Base-by-base conservation (phyloP, 768 basidiomycete species). In the Leucosporidium yakuticum region DNA sequence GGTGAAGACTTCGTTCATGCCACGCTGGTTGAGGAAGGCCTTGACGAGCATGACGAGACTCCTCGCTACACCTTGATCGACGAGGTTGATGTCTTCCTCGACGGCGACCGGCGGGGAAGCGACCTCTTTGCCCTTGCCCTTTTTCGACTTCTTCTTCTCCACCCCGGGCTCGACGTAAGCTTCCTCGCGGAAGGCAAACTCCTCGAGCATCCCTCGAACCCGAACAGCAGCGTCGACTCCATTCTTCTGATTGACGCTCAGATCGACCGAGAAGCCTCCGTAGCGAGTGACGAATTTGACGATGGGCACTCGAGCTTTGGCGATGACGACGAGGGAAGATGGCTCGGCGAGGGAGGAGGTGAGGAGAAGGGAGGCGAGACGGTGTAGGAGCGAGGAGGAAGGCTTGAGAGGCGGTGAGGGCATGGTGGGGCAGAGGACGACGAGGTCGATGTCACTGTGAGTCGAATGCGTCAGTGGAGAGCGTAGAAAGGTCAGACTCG, bases 1-100 rank as follows among this genome's bases (percentile, higher is more conserved):
- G 0, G 88, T 89, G 78, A 88, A 97, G n/a, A 98, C 95, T 78
- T 98, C 96, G 78, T 99, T 98, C 91, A 97, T 90, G 34, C 85
- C 85, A 50, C 94, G 83, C 77, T 96, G 91, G 71, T 83, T 84
- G 63, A 98, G 82, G 79, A 96, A 98, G 4, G 88, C 84, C 79
- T 98, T 99, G 70, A 89, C 87, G 69, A 95, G 85, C 77, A 97
- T 80, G 48, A 97, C 86, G 49, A 99, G 85, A 64, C 68, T 63
- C 32, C 74, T 59, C 23, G 75, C 74, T 23, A 67, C 69, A 12
- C 68, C 74, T 19, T 70, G 59, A 32, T 49, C 59, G 23, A 47
- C 55, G 39, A 31, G 53, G 31, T 29, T 6, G 34, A 36, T 34
- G 31, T n/a, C 49, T 49, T 49, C 49, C 25, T 31, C 21, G 17